Base-by-base conservation (phyloP, 768 basidiomycete species). In the Mycena capillaripes region DNA sequence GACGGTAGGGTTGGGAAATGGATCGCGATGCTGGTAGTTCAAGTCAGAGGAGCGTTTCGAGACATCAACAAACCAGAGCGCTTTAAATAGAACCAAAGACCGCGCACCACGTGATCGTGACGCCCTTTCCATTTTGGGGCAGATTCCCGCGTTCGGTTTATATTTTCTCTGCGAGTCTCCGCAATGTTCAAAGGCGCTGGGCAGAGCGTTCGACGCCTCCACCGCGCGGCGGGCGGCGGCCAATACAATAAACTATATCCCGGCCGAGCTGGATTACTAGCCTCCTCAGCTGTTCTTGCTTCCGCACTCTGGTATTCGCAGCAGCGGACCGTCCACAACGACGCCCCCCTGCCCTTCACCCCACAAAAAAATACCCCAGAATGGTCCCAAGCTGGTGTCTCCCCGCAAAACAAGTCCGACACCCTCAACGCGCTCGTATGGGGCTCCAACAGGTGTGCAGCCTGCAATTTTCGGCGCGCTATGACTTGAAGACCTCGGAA, bases 361-460 rank as follows among this genome's bases (percentile, higher is more conserved):
- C 42, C 53, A 25, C 30, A 67, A 30, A 68, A 60, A 25, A 27
- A 34, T 25, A 50, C 9, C 3, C 6, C 42, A 9, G 14, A 46
- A 40, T 67, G 30, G 34, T n/a, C 40, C 25, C 23, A 34, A 1
- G 23, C 5, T 17, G 16, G 53, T 19, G 8, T 34, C 19, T 21
- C 44, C 56, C 58, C 53, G 9, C 59, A 62, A 12, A 68, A 72
- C 55, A 71, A 69, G 32, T 55, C 55, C 42, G 38, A 62, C 46
- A 63, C 60, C n/a, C 78, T 93, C 57, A 81, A 82, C 62, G 84
- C 89, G 3, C 78, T 93, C 12, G 89, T 90, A 0, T 95, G 94
- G 93, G 93, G 94, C 44, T 93, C 93, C 23, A 95, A 94, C 76
- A 89, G 81, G 93, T 92, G 78, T 74, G 86, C 78, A 44, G 50